Conservation (phyloP, 2,329 filamentous ascomycete genomes). For the Diaporthe destruens region DNA sequence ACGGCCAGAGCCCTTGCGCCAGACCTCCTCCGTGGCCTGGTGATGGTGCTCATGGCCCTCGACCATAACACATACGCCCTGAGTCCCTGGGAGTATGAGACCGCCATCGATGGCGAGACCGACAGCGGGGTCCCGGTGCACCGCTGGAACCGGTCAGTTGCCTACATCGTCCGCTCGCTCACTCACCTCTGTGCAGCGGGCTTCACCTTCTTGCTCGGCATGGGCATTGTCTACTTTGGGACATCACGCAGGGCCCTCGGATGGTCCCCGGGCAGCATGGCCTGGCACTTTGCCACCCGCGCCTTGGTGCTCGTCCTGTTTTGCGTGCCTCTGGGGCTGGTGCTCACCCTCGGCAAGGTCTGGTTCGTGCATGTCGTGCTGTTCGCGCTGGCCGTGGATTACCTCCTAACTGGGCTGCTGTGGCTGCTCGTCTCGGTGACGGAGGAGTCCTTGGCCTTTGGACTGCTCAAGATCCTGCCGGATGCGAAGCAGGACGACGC, state of each 20-base stretch:
- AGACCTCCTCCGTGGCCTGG: constrained; percentile 58
- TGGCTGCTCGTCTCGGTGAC: constrained; percentile 54
- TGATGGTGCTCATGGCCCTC: constrained; percentile 60
- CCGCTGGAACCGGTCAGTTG: constrained; percentile 54
- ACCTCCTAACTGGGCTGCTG: constrained; percentile 57
- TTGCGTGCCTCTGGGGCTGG: constrained; percentile 50
- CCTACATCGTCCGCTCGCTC: constrained; percentile 56
- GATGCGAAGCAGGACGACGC: constrained; percentile 47
- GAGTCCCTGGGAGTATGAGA: constrained; percentile 57
- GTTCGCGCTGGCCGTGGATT: constrained; percentile 60
- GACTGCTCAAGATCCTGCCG: constrained; percentile 45
- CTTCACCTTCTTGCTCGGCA: constrained; percentile 60
- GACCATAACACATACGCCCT: constrained; percentile 57
- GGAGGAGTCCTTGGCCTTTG: constrained; percentile 50
- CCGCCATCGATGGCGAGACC: constrained; percentile 51
- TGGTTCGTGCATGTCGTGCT: constrained; percentile 60
- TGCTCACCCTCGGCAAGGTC: constrained; percentile 50
- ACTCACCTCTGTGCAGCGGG: constrained; percentile 61
- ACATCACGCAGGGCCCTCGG: constrained; percentile 56
- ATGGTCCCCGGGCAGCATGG: constrained; percentile 53
- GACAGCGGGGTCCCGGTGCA: constrained; percentile 51
- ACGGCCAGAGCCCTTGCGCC: constrained; percentile 55
- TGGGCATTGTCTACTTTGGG: constrained; percentile 60
- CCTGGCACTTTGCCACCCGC: constrained; percentile 55
- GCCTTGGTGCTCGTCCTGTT: constrained; percentile 53